phyloP scores from a whole-genome alignment of 2,329 filamentous ascomycete species.

The Exophiala dermatitidis region DNA sequence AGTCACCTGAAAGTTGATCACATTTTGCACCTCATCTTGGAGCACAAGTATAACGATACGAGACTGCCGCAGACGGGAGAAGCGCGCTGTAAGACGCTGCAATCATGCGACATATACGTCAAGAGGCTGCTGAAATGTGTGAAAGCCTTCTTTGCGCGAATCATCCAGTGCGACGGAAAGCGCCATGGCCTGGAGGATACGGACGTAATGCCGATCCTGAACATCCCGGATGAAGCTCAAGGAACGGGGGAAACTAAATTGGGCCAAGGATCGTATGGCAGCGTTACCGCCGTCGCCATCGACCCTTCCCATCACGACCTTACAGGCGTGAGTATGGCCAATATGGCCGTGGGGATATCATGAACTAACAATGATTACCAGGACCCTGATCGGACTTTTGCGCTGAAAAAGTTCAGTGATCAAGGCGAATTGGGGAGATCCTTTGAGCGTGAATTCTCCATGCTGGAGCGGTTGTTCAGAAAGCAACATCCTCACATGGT shows the following conservation, averaged over 20 bases:
- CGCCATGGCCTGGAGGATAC: neutral
- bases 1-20: neutral
- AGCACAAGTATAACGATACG: neutral
- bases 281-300: neutral
- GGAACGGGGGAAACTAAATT: neutral
- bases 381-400: neutral
- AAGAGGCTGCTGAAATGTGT: neutral
- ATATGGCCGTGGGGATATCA: neutral
- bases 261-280: conserved; percentile 1
- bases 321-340: neutral
- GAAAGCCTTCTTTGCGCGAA: neutral
- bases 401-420: conserved; percentile 1
- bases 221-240: neutral
- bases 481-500: conserved; percentile 4
- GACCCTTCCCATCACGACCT: neutral
- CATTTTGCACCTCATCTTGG: neutral
- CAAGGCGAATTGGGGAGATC: neutral
- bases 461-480: conserved; percentile 2
- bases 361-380: neutral
- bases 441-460: neutral
- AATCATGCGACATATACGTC: neutral
- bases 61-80: neutral
- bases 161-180: neutral
- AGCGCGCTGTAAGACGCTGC: neutral
- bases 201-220: neutral